Percentiles rank a stretch among this genome's conserved stretches.
Conservation (phyloP, 108 stramenopile species). For the Chaetoceros tenuissimus region DNA sequence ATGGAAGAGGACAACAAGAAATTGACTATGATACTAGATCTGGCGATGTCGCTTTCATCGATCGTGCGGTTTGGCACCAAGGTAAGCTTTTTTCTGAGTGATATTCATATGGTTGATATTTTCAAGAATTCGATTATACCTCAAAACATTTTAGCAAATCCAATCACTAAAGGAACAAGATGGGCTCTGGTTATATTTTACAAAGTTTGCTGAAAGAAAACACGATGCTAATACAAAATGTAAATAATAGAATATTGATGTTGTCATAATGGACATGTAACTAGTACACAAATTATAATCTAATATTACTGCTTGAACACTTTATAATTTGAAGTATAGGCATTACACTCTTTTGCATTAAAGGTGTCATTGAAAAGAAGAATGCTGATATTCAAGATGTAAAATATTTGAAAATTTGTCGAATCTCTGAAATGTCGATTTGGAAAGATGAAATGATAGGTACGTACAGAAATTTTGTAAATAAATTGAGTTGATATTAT, state of each 20-base stretch:
- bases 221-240: background rate
- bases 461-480: too few relatives aligned
- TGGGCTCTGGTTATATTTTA: slow-evolving; percentile 90
- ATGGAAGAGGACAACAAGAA: slow-evolving; percentile 51
- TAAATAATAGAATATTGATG: background rate
- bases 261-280: background rate
- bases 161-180: slow-evolving; percentile 81
- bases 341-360: background rate
- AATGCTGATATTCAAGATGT: too few relatives aligned
- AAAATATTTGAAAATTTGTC: too few relatives aligned
- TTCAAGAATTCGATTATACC: too few relatives aligned
- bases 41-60: slow-evolving; percentile 84
- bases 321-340: background rate
- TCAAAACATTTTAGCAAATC: slow-evolving; percentile 61
- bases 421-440: too few relatives aligned
- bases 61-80: slow-evolving; percentile 76
- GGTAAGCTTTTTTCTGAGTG: background rate
- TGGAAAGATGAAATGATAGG: too few relatives aligned
- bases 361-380: background rate
- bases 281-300: background rate
- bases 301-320: background rate
- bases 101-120: slow-evolving; percentile 5
- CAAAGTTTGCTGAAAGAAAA: slow-evolving; percentile 32
- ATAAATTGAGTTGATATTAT: too few relatives aligned
- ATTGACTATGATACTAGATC: slow-evolving; percentile 73